phyloP scores from a whole-genome alignment of 352 stramenopile genomes.

The Pythium grandisporangium region DNA sequence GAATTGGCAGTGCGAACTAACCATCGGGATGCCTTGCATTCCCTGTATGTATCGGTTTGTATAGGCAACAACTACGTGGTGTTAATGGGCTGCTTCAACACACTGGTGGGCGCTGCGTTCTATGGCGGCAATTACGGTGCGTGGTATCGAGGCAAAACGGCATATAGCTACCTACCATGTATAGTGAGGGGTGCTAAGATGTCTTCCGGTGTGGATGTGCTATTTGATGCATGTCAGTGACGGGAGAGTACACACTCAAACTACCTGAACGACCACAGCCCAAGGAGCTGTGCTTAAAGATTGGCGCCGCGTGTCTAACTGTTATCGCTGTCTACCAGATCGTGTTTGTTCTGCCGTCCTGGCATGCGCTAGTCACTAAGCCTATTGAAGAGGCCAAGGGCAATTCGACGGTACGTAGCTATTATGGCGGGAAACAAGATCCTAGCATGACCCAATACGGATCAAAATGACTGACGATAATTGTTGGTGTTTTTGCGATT shows the following conservation, averaged over 20 bases:
- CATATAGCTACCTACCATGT: not conserved
- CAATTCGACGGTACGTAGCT: conserved; percentile 23
- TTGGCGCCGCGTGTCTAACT: conserved; percentile 55
- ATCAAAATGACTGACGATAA: too few relatives aligned
- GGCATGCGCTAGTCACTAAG: conserved; percentile 66
- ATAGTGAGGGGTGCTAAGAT: too few relatives aligned
- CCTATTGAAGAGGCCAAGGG: conserved; percentile 69
- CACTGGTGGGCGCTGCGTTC: conserved; percentile 67
- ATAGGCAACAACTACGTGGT: conserved; percentile 57
- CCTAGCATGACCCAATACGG: too few relatives aligned
- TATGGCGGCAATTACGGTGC: conserved; percentile 78
- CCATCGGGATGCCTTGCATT: too few relatives aligned
- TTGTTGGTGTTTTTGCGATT: not conserved
- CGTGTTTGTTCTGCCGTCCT: conserved; percentile 70
- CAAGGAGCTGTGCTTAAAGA: conserved; percentile 73
- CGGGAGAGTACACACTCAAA: conserved; percentile 76
- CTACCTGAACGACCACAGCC: conserved; percentile 61
- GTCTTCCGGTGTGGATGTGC: too few relatives aligned
- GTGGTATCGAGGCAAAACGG: not conserved
- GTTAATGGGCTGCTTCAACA: conserved; percentile 82
- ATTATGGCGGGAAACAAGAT: too few relatives aligned
- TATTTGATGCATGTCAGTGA: conserved; percentile 19
- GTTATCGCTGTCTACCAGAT: conserved; percentile 76
- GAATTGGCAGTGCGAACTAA: too few relatives aligned
- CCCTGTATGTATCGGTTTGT: too few relatives aligned